Conservation (phyloP, 768 basidiomycete species). For the Rhodotorula sphaerocarpa region DNA sequence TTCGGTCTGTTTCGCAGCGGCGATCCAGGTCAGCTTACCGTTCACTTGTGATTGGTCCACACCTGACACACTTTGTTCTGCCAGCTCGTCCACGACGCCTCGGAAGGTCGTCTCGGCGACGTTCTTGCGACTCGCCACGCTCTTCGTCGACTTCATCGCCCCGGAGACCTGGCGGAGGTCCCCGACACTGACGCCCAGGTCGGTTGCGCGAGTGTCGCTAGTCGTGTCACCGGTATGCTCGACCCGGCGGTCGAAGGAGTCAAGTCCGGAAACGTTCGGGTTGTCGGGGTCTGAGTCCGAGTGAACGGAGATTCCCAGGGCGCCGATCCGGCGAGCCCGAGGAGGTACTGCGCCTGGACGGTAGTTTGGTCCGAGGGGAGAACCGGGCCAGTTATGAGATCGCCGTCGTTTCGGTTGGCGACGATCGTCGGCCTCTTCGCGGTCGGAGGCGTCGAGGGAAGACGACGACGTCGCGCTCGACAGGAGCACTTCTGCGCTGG, state of each 20-base stretch:
- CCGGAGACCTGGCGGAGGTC: neutral
- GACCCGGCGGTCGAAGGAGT: slow-evolving; percentile 4
- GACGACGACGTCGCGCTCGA: slow-evolving; percentile 2
- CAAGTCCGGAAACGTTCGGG: slow-evolving; percentile 12
- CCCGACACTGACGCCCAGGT: neutral
- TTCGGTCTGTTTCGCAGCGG: slow-evolving; percentile 5
- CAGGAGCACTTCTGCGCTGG: slow-evolving; percentile 6
- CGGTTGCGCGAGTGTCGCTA: slow-evolving; percentile 18
- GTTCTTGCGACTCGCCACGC: neutral
- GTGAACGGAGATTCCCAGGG: slow-evolving; percentile 30
- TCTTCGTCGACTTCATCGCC: neutral
- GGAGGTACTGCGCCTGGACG: slow-evolving; percentile 1
- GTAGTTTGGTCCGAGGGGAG: neutral
- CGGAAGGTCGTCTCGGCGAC: slow-evolving; percentile 20
- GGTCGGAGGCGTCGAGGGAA: neutral
- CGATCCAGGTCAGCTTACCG: neutral
- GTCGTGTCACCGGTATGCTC: slow-evolving; percentile 3
- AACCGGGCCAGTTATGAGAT: neutral
- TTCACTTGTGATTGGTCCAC: neutral
- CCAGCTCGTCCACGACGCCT: slow-evolving; percentile 26
- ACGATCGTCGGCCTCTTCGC: neutral
- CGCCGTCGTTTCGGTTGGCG: neutral
- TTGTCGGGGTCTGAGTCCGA: slow-evolving; percentile 21
- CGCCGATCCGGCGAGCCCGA: slow-evolving; percentile 26
- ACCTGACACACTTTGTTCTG: slow-evolving; percentile 19